These are phyloP conservation scores for Articulospora tetracladia DNA, from an alignment of 495 filamentous ascomycete genomes.

Conservation along the genomic window DNA sequence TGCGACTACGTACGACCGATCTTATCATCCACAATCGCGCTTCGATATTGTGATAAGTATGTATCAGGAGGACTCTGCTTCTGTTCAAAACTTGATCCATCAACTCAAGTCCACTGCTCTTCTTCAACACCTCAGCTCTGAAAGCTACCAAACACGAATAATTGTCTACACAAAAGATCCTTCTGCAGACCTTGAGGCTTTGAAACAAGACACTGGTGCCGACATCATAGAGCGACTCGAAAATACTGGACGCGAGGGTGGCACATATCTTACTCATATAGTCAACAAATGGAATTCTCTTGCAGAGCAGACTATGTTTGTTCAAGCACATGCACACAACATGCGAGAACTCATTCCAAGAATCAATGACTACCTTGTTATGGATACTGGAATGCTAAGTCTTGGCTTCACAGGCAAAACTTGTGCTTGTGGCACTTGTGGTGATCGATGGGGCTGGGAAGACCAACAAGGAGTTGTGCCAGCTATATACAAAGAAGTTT, in stretches of 20 bases:
- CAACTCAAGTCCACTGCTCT: constrained; percentile 12
- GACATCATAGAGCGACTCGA: constrained; percentile 28
- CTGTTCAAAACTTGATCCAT: constrained; percentile 24
- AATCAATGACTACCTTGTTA: constrained; percentile 35
- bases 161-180: constrained; percentile 36
- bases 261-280: constrained; percentile 43
- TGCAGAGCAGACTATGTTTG: constrained; percentile 41
- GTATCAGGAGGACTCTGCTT: constrained; percentile 30
- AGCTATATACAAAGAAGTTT: constrained; percentile 26
- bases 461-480: constrained; percentile 29
- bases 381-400: constrained; percentile 36
- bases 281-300: constrained; percentile 37
- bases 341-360: constrained; percentile 29
- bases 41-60: constrained; percentile 39
- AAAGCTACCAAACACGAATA: constrained; percentile 26
- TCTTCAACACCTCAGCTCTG: constrained; percentile 15
- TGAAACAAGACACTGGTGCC: constrained; percentile 27
- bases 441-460: constrained; percentile 32
- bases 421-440: constrained; percentile 32
- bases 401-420: constrained; percentile 30
- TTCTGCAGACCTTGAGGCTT: constrained; percentile 13
- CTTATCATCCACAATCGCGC: constrained; percentile 11
- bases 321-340: constrained; percentile 40
- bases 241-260: constrained; percentile 39
- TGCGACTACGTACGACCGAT: not conserved